phyloP scores from a whole-genome alignment of 257 asterid species.

The Fraxinus excelsior region DNA sequence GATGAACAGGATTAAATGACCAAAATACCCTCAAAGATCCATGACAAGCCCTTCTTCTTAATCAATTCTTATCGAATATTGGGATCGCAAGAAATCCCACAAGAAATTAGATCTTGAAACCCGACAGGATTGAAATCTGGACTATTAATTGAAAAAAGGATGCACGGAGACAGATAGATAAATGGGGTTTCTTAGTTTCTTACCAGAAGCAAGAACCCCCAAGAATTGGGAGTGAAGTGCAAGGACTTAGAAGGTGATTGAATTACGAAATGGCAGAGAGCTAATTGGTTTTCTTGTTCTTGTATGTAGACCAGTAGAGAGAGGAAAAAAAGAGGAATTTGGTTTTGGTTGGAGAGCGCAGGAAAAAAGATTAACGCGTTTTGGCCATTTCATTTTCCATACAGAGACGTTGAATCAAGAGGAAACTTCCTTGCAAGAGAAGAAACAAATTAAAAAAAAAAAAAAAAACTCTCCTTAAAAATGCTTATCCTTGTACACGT shows the following conservation, averaged over 20 bases:
- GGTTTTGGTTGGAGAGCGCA: slow-evolving; percentile 39
- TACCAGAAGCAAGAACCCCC: slow-evolving; percentile 51
- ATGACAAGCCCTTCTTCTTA: slow-evolving; percentile 35
- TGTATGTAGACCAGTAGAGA: slow-evolving; percentile 11
- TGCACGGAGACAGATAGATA: slow-evolving; percentile 12
- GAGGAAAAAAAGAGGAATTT: slow-evolving; percentile 15
- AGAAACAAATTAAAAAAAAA: not conserved
- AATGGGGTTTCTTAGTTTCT: slow-evolving; percentile 32
- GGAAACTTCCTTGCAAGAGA: not conserved
- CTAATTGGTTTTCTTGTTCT: slow-evolving; percentile 10
- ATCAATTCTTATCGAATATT: slow-evolving; percentile 10
- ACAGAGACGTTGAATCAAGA: slow-evolving; percentile 28
- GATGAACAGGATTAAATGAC: not conserved
- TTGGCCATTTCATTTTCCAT: slow-evolving; percentile 15
- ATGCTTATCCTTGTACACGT: not conserved
- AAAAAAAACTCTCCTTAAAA: not conserved
- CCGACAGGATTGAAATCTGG: not conserved
- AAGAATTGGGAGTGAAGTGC: slow-evolving; percentile 25
- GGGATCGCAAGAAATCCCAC: not conserved
- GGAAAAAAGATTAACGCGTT: slow-evolving; percentile 34
- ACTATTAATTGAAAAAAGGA: not conserved
- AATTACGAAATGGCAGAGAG: slow-evolving; percentile 20
- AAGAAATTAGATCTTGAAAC: not conserved
- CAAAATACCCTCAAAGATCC: slow-evolving; percentile 51
- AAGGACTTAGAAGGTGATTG: slow-evolving; percentile 31